Base-by-base conservation (phyloP, 345 rosid genomes). In the Lenwebbia sp. region DNA sequence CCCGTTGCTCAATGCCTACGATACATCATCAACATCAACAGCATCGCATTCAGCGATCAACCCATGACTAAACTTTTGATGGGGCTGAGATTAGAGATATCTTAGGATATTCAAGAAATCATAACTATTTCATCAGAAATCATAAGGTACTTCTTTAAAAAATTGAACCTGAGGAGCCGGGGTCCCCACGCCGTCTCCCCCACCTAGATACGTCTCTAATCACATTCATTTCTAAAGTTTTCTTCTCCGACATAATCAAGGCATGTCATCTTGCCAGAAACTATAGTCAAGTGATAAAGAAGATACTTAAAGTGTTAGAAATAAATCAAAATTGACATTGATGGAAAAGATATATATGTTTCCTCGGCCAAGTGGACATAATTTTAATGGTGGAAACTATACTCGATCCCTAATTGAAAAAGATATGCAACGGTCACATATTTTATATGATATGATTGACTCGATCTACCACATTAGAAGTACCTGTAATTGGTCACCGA, bases 401-500 rank as follows among this genome's bases (percentile, higher is more conserved):
- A 17, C 13, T 62, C 6, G 6, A 65, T 33, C 23, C 44, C 1
- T 17, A 28, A 23, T 5, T 2, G 12, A 55, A 55, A 55, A 55
- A 55, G 58, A 22, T 2, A 55, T 11, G 4, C 12, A 22, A 65
- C 19, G 44, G 5, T 65, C 25, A 1, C 25, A 33, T 33, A 44
- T 15, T 33, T 33, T 9, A 65, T 33, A 33, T 65, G 44, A 33
- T 33, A 30, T 30, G 22, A 30, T 9, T 19, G 44, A 37, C 13
- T 33, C 47, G 19, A 70, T 33, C 4, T 22, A 33, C 47, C 47
- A 33, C 11, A 13, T 70, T 37, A 33, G 13, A 70, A 19, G 47
- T 70, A 94, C 99, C 96, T 96, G 98, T 13, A 96, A 82, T 26
- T 96, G 99, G 76, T 96, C 98, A 6, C 99, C 99, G 33, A 96